Percentiles rank a stretch among this genome's conserved stretches.
Conservation (phyloP, 768 basidiomycete genomes). For the Leucocoprinus birnbaumii region DNA sequence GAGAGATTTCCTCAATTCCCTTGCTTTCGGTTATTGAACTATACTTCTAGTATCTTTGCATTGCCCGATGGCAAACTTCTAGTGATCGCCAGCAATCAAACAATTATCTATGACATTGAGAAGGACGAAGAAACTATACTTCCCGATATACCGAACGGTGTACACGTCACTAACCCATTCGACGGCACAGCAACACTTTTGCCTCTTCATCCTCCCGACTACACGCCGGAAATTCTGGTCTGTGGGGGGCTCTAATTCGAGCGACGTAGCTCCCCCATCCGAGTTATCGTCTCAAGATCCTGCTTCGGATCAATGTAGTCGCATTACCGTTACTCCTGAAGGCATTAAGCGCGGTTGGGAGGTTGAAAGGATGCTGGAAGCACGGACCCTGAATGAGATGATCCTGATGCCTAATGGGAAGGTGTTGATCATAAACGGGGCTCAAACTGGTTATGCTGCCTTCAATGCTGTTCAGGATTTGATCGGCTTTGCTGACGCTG, state of each 20-base stretch:
- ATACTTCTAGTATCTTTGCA: constrained; percentile 17
- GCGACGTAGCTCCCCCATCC: constrained; percentile 24
- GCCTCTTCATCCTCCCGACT: constrained; percentile 34
- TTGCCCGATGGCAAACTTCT: constrained; percentile 41
- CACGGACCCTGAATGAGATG: constrained; percentile 37
- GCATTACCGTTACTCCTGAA: constrained; percentile 36
- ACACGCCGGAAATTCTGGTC: constrained; percentile 42
- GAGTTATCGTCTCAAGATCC: constrained; percentile 37
- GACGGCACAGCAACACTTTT: constrained; percentile 34
- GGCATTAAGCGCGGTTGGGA: constrained; percentile 43
- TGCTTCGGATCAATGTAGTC: constrained; percentile 39
- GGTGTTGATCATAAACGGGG: constrained; percentile 43
- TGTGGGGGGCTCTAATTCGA: constrained; percentile 41
- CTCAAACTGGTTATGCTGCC: constrained; percentile 38
- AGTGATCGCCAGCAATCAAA: constrained; percentile 36
- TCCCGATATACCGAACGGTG: constrained; percentile 42
- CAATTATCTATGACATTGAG: constrained; percentile 38
- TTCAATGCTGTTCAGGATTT: constrained; percentile 28
- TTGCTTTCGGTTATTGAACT: background rate
- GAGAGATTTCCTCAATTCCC: constrained; percentile 4
- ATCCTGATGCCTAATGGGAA: constrained; percentile 41
- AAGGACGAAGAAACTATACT: constrained; percentile 34
- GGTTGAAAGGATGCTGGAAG: constrained; percentile 41
- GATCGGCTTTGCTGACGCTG: constrained; percentile 25
- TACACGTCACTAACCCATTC: constrained; percentile 38